These are phyloP conservation scores for Daldinia sp. DNA, from an alignment of 2,329 filamentous ascomycete genomes.

Conservation along the genomic window DNA sequence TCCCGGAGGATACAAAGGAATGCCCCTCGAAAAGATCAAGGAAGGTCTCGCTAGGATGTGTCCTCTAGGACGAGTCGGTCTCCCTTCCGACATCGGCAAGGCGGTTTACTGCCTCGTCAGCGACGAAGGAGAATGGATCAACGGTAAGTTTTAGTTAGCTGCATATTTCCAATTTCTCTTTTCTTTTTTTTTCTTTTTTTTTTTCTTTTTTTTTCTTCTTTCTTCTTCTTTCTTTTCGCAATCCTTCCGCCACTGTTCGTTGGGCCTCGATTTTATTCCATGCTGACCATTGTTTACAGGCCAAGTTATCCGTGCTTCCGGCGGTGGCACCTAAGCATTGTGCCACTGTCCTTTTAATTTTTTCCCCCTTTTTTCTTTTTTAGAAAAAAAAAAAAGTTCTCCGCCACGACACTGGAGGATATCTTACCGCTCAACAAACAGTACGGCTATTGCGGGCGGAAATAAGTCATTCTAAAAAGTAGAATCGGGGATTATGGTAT, in stretches of 20 bases:
- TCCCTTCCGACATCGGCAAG: slow-evolving; percentile 66
- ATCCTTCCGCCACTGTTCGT: background rate
- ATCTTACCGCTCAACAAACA: no score
- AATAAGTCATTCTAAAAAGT: background rate
- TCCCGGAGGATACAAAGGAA: slow-evolving; percentile 61
- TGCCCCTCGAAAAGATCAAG: slow-evolving; percentile 63
- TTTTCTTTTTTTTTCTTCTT: background rate
- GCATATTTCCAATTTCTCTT: background rate
- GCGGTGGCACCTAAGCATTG: slow-evolving; percentile 44
- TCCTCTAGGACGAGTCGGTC: slow-evolving; percentile 66
- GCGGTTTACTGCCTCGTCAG: slow-evolving; percentile 64
- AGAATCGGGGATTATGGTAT: background rate
- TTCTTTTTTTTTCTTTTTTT: background rate
- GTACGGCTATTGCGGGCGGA: background rate
- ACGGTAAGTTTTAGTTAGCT: slow-evolving; percentile 60
- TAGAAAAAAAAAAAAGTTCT: background rate
- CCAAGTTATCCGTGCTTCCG: slow-evolving; percentile 48
- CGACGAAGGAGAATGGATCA: slow-evolving; percentile 70
- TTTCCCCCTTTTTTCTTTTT: no score
- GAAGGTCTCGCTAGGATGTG: slow-evolving; percentile 63
- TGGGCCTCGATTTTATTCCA: background rate
- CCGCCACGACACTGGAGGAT: background rate
- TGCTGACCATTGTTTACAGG: slow-evolving; percentile 36
- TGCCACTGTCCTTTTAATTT: background rate
- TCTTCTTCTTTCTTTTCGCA: background rate